Percentiles rank a stretch among this genome's conserved stretches.
Conservation (phyloP, 2,329 filamentous ascomycete species). For the Tympanopsis confertula region DNA sequence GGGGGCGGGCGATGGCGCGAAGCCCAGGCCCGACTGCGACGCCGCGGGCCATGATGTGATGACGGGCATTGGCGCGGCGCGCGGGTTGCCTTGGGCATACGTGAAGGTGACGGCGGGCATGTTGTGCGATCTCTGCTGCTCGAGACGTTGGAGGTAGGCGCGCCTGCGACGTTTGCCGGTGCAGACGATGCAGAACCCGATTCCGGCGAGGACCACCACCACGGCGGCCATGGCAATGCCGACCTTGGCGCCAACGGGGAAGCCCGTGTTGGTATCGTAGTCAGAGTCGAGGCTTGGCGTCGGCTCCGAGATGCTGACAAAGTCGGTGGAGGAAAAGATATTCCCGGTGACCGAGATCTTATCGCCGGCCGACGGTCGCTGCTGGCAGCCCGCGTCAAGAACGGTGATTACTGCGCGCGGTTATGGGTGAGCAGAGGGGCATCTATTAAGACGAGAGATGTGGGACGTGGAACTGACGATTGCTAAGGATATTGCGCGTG, state of each 20-base stretch:
- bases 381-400: constrained; percentile 42
- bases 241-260: constrained; percentile 42
- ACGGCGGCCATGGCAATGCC: constrained; percentile 43
- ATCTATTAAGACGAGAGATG: not conserved
- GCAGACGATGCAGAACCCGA: constrained; percentile 41
- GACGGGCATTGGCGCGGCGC: constrained; percentile 3
- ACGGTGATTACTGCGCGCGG: constrained; percentile 27
- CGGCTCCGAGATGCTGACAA: constrained; percentile 35
- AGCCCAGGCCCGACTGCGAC: constrained; percentile 24
- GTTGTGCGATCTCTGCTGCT: constrained; percentile 21
- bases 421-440: not conserved
- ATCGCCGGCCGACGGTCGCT: constrained; percentile 32
- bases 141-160: constrained; percentile 34
- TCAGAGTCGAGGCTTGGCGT: constrained; percentile 24
- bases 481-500: constrained; percentile 30
- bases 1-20: not conserved
- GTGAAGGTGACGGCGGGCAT: constrained; percentile 11
- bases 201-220: constrained; percentile 29
- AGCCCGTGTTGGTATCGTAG: constrained; percentile 27
- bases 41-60: constrained; percentile 8
- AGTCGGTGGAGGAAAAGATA: constrained; percentile 37
- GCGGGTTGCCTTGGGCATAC: constrained; percentile 11
- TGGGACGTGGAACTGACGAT: constrained; percentile 28
- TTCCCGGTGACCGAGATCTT: constrained; percentile 37
- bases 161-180: constrained; percentile 42